Evolutionary conservation across 176 grass and related monocot genomes (phyloP).

Genomic region (Ensete ventricosum): DNA sequence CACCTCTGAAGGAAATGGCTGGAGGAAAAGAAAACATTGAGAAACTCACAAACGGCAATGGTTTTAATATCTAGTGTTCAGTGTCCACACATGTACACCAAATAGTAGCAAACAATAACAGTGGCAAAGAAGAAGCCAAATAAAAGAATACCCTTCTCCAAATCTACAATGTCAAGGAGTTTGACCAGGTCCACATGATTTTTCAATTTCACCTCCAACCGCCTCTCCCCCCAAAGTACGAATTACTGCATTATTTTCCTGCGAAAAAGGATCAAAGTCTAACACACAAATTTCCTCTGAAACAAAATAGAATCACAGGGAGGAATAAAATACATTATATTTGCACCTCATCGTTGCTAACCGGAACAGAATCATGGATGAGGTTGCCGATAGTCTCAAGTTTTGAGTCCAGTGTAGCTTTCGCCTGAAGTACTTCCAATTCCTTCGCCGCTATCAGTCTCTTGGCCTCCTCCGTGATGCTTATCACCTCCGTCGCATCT

Average conservation of each 20-base stretch:
- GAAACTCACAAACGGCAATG: not conserved
- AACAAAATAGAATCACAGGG: not conserved
- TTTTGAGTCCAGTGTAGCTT: slow-evolving; percentile 46
- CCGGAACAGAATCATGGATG: slow-evolving; percentile 56
- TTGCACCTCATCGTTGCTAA: slow-evolving; percentile 48
- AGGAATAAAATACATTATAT: not conserved
- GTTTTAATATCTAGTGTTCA: not conserved
- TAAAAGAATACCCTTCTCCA: slow-evolving; percentile 61
- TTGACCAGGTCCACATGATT: slow-evolving; percentile 83
- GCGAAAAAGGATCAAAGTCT: not conserved
- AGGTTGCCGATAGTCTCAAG: slow-evolving; percentile 62
- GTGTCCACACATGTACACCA: not conserved
- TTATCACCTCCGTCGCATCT: slow-evolving; percentile 34
- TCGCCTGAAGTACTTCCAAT: slow-evolving; percentile 64
- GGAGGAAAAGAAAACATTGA: not conserved
- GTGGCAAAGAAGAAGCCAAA: not conserved
- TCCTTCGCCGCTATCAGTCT: slow-evolving; percentile 52
- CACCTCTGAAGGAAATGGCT: not conserved
- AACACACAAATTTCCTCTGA: not conserved
- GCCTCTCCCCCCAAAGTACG: slow-evolving; percentile 64
- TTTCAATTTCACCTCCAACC: slow-evolving; percentile 58
- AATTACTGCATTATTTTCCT: slow-evolving; percentile 68
- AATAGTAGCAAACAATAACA: not conserved
- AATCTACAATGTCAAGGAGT: slow-evolving; percentile 60
- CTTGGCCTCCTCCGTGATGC: slow-evolving; percentile 72